Evolutionary conservation across 1,284 basidiomycete genomes (phyloP), one percentile per base, ranked within the genome.

Genomic region (Boletus semigastroideus): DNA sequence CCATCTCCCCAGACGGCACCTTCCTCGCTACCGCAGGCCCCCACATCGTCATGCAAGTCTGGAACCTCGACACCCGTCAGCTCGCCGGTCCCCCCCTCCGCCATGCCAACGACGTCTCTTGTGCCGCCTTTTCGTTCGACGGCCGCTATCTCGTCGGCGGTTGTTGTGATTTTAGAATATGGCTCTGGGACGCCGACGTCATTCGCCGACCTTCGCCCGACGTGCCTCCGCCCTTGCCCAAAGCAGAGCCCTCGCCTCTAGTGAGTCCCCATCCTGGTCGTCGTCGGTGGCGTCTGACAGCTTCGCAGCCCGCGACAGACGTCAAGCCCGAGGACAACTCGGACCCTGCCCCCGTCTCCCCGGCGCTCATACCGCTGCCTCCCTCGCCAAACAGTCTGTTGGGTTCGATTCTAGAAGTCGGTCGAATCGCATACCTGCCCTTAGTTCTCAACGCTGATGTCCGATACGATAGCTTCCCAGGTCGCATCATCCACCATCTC

Each of bases 1-100:
- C 60, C 39, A 58, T 71, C 22, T 69, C 67, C 6, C 65, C 68
- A 5, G 59, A 71, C 14, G 66, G 69, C 41, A 49, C 52, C 27
- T 67, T 53, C 46, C 65, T 66, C 13, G 66, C 65, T 6, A 69
- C 65, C 22, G 61, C 64, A n/a, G 63, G 64, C 1, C 65, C 63
- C 14, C 58, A 63, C 49, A 51, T 54, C 27, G 52, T 64, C 53
- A 58, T 67, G 62, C 66, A 68, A 42, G 52, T 65, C 3, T 65
- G 64, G 64, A 65, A 67, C 51, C 62, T 65, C 1, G 55, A 37
- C 19, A 57, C 66, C 31, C 57, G 58, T 17, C 54, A 61, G 39
- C 37, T 51, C 33, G 42, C 49, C n/a, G 60, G 55, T 25, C 55
- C 57, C 1, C 60, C 46, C 40, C 65, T 65, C 47, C 62, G 55